phyloP scores from a whole-genome alignment of 306 rosid species.

The Aeschynomene evenia region DNA sequence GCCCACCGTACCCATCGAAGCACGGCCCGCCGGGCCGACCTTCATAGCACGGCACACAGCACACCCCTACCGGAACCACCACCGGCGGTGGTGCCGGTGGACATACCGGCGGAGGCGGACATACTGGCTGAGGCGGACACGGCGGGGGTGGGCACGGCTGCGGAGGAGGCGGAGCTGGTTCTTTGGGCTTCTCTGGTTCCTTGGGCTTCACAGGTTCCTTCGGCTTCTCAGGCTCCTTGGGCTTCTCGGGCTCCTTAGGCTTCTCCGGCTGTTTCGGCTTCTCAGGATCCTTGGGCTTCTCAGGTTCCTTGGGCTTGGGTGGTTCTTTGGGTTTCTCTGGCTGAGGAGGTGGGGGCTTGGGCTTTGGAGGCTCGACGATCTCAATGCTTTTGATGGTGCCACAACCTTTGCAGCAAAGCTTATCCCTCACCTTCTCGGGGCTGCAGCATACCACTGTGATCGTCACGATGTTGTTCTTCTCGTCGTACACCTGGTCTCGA shows the following conservation, averaged over 20 bases:
- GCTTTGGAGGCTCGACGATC: conserved; percentile 54
- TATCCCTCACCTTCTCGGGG: conserved; percentile 70
- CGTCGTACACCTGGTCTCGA: conserved; percentile 72
- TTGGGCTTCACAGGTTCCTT: conserved; percentile 16
- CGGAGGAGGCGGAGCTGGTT: neutral
- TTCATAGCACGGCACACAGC: conserved; percentile 35
- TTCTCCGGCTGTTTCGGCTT: neutral
- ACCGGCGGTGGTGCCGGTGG: neutral
- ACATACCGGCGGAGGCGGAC: neutral
- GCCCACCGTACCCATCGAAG: conserved; percentile 27
- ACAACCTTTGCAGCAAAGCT: conserved; percentile 57
- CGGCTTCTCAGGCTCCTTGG: neutral
- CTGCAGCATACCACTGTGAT: conserved; percentile 75
- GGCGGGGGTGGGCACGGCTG: neutral
- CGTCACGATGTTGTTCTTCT: conserved; percentile 56
- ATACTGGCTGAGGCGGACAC: neutral
- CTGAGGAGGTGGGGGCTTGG: neutral
- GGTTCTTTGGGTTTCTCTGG: conserved; percentile 8
- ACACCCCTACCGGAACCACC: conserved; percentile 30
- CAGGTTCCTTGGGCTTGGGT: neutral
- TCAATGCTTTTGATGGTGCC: conserved; percentile 60
- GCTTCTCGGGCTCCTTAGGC: neutral
- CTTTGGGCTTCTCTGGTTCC: neutral
- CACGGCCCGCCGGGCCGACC: conserved; percentile 51
- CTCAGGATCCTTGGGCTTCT: conserved; percentile 11